Conservation (phyloP, 257 asterid species). For the Rauvolfia tetraphylla region DNA sequence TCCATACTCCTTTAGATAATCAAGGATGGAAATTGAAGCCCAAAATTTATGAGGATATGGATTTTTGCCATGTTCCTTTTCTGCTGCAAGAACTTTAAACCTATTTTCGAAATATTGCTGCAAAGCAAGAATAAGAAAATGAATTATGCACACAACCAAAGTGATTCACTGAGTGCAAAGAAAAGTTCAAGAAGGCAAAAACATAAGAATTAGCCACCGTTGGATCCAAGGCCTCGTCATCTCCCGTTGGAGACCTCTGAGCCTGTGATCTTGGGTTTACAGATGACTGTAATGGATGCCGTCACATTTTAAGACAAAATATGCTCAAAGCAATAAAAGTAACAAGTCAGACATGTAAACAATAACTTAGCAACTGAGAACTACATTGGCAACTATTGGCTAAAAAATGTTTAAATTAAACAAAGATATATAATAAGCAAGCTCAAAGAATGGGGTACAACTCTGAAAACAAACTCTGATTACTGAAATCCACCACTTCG, state of each 20-base stretch:
- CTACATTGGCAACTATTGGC: too few relatives aligned
- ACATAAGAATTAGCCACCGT: conserved; percentile 35
- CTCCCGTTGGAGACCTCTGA: conserved; percentile 50
- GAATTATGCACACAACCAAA: background rate
- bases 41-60: conserved; percentile 79
- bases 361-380: too few relatives aligned
- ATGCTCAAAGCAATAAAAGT: background rate
- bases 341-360: too few relatives aligned
- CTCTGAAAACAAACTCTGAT: too few relatives aligned
- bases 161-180: background rate
- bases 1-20: conserved; percentile 49
- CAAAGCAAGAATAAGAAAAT: conserved; percentile 12
- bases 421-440: too few relatives aligned
- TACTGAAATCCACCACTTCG: too few relatives aligned
- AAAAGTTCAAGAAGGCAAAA: background rate
- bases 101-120: conserved; percentile 83
- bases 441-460: too few relatives aligned
- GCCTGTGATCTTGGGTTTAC: conserved; percentile 35
- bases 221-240: conserved; percentile 75
- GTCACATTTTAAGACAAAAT: background rate
- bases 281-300: conserved; percentile 16
- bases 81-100: conserved; percentile 50
- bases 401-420: too few relatives aligned
- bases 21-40: conserved; percentile 43
- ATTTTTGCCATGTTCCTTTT: conserved; percentile 53